Evolutionary conservation across 345 rosid species (phyloP).

Genomic region (Eucalyptus globulus): DNA sequence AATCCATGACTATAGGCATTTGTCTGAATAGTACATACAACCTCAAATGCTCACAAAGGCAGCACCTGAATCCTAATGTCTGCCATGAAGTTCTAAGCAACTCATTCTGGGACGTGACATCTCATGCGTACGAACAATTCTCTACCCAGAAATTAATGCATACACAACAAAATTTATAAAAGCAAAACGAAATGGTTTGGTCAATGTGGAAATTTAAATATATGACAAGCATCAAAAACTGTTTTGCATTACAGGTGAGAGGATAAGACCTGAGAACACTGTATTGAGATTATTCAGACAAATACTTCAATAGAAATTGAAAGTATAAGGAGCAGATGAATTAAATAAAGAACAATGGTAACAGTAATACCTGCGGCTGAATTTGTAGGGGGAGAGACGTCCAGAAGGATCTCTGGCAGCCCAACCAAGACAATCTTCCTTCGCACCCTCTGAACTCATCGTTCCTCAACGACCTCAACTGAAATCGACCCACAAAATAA

Average conservation of each 20-base stretch:
- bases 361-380: slow-evolving; percentile 50
- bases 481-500: not conserved
- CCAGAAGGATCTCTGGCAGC: slow-evolving; percentile 78
- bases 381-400: slow-evolving; percentile 45
- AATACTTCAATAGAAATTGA: not conserved
- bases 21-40: not conserved
- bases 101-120: not conserved
- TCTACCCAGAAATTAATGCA: not conserved
- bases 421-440: slow-evolving; percentile 48
- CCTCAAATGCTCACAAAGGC: not conserved
- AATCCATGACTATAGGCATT: not conserved
- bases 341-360: not conserved
- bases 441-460: slow-evolving; percentile 21
- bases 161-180: not conserved
- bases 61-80: not conserved
- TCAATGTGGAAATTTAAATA: no score
- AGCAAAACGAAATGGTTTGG: no score
- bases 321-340: not conserved
- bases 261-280: no score
- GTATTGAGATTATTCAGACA: not conserved
- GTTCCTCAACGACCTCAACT: not conserved
- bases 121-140: not conserved
- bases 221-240: no score
- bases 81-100: not conserved
- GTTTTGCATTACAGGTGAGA: no score